Evolutionary conservation across 257 asterid genomes (phyloP).

Genomic region (Nicotiana obtusifolia): DNA sequence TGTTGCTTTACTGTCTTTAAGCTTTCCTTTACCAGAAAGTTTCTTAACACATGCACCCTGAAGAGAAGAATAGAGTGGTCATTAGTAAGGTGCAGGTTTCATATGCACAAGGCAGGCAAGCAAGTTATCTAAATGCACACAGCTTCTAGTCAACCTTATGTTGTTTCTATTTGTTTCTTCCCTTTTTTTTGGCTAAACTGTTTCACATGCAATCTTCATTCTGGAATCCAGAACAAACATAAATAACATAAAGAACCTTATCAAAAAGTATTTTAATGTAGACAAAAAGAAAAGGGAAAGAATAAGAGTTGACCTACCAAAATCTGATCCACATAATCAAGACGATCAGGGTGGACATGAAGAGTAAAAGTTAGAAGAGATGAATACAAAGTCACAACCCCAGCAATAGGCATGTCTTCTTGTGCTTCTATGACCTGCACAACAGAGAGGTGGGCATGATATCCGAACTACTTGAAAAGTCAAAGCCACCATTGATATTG

Average conservation of each 20-base stretch:
- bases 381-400: slow-evolving; percentile 84
- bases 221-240: background rate
- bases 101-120: background rate
- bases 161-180: background rate
- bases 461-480: slow-evolving; percentile 2
- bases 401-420: slow-evolving; percentile 75
- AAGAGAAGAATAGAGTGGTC: slow-evolving; percentile 11
- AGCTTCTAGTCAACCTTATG: background rate
- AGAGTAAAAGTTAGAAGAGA: slow-evolving; percentile 92
- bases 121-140: background rate
- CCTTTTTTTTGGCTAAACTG: background rate
- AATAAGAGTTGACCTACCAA: slow-evolving; percentile 44
- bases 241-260: background rate
- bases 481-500: background rate
- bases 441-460: slow-evolving; percentile 12
- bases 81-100: background rate
- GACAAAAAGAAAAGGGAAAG: background rate
- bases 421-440: slow-evolving; percentile 99
- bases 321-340: slow-evolving; percentile 93
- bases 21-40: slow-evolving; percentile 82
- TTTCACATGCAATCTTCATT: background rate
- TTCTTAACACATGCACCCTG: slow-evolving; percentile 90
- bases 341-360: slow-evolving; percentile 95
- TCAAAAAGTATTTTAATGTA: background rate
- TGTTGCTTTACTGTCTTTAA: slow-evolving; percentile 76